A percentile compares a stretch with the other conserved stretches of the same genome.
phyloP scores from a whole-genome alignment of 305 asterid genomes.

The Solanum hybrid region DNA sequence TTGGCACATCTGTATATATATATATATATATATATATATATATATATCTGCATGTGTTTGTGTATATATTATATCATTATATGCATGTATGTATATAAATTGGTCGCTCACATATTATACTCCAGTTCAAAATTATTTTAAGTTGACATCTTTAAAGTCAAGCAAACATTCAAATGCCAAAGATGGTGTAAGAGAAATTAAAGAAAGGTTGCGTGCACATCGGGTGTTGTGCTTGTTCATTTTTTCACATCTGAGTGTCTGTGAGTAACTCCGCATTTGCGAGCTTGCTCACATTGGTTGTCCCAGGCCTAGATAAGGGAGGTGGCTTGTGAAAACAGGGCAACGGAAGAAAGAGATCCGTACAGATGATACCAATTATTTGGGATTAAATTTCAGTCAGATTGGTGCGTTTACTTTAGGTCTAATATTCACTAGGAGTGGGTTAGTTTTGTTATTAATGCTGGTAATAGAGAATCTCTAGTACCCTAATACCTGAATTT shows the following conservation, averaged over 20 bases:
- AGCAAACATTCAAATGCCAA: not conserved
- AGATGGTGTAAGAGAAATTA: not conserved
- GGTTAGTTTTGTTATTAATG: not conserved
- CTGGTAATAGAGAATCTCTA: not conserved
- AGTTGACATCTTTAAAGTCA: not conserved
- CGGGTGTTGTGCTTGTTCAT: not conserved
- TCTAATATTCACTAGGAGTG: not conserved
- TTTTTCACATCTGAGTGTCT: not conserved
- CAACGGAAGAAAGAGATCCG: not conserved
- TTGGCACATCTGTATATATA: not conserved
- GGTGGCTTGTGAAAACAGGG: not conserved
- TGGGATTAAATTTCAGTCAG: not conserved
- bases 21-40: not conserved
- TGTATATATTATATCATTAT: not conserved
- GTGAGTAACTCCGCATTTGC: not conserved
- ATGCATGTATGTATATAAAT: not conserved
- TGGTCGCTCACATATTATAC: not conserved
- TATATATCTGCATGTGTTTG: not conserved
- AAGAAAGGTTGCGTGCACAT: not conserved
- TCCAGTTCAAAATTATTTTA: not conserved
- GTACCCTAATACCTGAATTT: not conserved
- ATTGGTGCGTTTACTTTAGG: not conserved
- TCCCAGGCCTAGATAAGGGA: not conserved
- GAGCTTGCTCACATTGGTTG: not conserved
- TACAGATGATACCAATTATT: not conserved